Evolutionary conservation across 1,284 basidiomycete genomes (phyloP).

Genomic region (Uromyces viciae-fabae): DNA sequence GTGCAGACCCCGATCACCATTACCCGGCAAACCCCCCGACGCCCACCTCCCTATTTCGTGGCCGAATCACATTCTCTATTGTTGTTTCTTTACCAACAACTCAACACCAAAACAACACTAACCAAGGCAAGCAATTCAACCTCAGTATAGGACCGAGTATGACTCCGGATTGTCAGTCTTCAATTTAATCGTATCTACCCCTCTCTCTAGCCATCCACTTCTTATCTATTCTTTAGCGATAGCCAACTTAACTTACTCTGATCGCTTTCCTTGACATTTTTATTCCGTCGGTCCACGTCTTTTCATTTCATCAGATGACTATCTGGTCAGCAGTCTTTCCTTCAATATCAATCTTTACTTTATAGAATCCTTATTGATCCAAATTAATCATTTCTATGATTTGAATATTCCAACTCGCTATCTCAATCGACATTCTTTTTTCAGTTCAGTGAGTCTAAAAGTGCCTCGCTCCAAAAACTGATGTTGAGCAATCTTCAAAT

Average conservation of each 20-base stretch:
- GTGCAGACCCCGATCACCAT: too few species aligned
- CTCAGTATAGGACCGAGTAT: too few species aligned
- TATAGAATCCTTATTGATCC: not conserved
- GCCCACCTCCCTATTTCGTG: not conserved
- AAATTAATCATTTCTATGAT: not conserved
- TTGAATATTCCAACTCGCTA: not conserved
- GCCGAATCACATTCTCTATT: too few species aligned
- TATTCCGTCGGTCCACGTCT: too few species aligned
- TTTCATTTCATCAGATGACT: slow-evolving; percentile 25
- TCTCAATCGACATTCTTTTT: not conserved
- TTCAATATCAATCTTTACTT: not conserved
- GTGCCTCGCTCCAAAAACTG: not conserved
- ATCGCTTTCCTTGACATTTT: not conserved
- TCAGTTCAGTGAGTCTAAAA: slow-evolving; percentile 10
- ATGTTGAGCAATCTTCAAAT: too few species aligned
- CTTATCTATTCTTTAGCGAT: not conserved
- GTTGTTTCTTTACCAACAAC: not conserved
- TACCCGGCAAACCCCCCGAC: not conserved
- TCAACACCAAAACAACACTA: not conserved
- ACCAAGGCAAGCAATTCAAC: too few species aligned
- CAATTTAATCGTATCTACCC: not conserved
- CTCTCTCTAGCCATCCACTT: not conserved
- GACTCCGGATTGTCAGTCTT: slow-evolving; percentile 31
- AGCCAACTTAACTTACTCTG: not conserved
- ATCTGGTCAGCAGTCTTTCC: not conserved